Base-by-base conservation (phyloP, 2,329 filamentous ascomycete genomes). In the Sphaerostilbella broomeana region DNA sequence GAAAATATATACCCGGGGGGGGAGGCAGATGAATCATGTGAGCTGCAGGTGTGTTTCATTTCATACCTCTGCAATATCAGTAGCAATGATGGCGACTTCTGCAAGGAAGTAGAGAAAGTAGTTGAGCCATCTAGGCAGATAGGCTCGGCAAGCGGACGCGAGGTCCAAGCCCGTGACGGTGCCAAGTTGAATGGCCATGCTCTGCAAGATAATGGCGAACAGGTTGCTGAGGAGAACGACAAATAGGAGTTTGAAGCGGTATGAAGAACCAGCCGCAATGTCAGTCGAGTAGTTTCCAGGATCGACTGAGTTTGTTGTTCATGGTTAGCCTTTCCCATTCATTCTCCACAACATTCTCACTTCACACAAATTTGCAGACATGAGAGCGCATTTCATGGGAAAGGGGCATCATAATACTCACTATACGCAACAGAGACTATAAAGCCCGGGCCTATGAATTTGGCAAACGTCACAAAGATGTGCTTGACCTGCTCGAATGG, bases 231-330 rank as follows among this genome's bases (percentile, higher is more conserved):
- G 65, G 8, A 86, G 65, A 29, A 85, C 73, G 48, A 85, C 68
- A 62, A 84, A 85, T 3, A 86, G 69, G 22, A 85, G 68, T 27
- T 66, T 69, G 63, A 79, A 86, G 40, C 70, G 71, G 56, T 79
- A 84, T 1, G 72, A 69, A 4, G 81, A 77, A 38, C 81, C 81
- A 31, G 81, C 81, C 6, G 78, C 74, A 33, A 84, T 75, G 56
- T 81, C 81, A 15, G 81, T 85, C 1, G 81, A 70, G 54, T 85
- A 86, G 57, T 86, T 85, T 43, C 78, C 78, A 35, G 70, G 74
- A 45, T 77, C 74, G 48, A 77, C 69, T 72, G 38, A 2, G 25
- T 1, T n/a, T n/a, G n/a, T n/a, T n/a, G n/a, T n/a, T n/a, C n/a
- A n/a, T n/a, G n/a, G n/a, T n/a, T n/a, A n/a, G n/a, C n/a, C n/a